These are phyloP conservation scores for Prunus mume DNA, from an alignment of 306 rosid species.

Conservation along the genomic window DNA sequence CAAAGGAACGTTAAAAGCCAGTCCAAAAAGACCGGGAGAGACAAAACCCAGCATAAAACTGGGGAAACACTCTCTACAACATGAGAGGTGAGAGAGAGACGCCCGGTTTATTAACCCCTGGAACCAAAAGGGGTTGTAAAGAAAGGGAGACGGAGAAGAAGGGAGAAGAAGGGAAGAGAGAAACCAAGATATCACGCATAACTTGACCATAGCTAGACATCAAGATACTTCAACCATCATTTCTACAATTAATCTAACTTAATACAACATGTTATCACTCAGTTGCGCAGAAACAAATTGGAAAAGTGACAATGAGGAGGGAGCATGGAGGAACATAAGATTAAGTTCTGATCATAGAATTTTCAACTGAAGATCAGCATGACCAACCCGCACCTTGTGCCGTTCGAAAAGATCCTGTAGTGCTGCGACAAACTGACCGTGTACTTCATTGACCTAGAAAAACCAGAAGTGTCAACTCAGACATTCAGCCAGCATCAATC, in stretches of 20 bases:
- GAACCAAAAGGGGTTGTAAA: no score
- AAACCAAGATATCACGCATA: no score
- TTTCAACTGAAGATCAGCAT: constrained; percentile 61
- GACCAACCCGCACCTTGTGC: constrained; percentile 70
- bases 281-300: neutral
- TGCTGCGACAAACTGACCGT: constrained; percentile 65
- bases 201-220: neutral
- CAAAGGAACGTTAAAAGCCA: no score
- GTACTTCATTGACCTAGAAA: constrained; percentile 55
- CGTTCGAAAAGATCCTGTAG: constrained; percentile 74
- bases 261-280: neutral
- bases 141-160: no score
- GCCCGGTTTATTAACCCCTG: no score
- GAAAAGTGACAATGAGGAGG: no score
- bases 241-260: neutral
- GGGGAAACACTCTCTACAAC: no score
- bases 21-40: no score
- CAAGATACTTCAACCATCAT: neutral
- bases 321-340: neutral
- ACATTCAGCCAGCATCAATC: neutral
- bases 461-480: neutral
- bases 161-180: no score
- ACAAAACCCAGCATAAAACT: no score
- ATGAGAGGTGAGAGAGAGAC: neutral
- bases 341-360: constrained; percentile 43